Conservation (phyloP, 2,329 filamentous ascomycete genomes). For the Penicillium aurantiogriseum region DNA sequence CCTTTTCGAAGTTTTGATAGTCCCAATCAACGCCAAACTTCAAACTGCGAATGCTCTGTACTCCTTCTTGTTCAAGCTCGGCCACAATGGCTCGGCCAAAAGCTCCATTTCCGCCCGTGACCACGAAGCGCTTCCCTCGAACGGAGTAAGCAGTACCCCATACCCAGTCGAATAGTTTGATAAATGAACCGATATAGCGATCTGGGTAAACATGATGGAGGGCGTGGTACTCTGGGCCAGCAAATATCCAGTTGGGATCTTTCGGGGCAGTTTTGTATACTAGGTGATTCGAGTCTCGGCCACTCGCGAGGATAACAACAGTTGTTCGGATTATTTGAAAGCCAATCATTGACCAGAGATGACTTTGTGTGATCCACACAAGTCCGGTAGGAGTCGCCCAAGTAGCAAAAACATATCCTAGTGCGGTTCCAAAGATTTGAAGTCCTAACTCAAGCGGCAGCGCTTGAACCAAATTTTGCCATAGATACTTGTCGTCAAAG, state of each 20-base stretch:
- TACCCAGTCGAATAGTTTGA: constrained; percentile 22
- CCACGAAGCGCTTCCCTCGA: constrained; percentile 10
- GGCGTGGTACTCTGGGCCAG: constrained; percentile 20
- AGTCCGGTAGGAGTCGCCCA: not conserved
- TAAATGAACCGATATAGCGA: constrained; percentile 19
- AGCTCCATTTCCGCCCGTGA: constrained; percentile 15
- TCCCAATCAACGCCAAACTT: constrained; percentile 14
- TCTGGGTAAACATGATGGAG: constrained; percentile 21
- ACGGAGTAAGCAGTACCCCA: constrained; percentile 20
- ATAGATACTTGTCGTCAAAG: constrained; percentile 16
- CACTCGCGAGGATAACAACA: constrained; percentile 12
- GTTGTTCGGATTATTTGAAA: not conserved
- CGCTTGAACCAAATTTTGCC: constrained; percentile 17
- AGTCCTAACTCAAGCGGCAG: constrained; percentile 17
- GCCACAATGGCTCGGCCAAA: constrained; percentile 14
- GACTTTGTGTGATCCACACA: not conserved
- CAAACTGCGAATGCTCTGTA: constrained; percentile 6
- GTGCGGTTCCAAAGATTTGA: constrained; percentile 7
- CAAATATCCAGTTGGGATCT: constrained; percentile 17
- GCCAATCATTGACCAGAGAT: not conserved
- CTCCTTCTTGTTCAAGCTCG: constrained; percentile 13
- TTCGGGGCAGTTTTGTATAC: constrained; percentile 16
- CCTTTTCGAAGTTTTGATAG: constrained; percentile 5
- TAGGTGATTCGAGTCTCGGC: constrained; percentile 21
- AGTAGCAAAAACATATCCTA: constrained; percentile 11